Percentiles rank a stretch among this genome's conserved stretches.
Evolutionary conservation across 371 early-diverging fungal genomes (phyloP).

Genomic region (Hamiltosporidium magnivora): DNA sequence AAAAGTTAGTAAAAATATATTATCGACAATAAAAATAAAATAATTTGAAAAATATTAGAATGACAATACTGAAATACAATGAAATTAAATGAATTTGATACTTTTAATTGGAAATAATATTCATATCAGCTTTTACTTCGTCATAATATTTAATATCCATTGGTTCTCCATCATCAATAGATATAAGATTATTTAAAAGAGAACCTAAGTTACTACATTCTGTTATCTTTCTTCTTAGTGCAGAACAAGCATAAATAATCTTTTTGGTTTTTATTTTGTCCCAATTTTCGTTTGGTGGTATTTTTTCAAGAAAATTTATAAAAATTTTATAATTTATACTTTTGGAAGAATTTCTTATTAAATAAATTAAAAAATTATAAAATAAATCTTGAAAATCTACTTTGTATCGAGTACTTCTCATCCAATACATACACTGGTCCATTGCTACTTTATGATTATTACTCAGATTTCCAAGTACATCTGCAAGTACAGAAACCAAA

Average conservation of each 20-base stretch:
- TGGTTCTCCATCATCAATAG: conserved; percentile 30
- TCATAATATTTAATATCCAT: neutral
- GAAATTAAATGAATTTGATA: too few relatives aligned
- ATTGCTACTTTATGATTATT: conserved; percentile 14
- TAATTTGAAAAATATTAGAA: too few relatives aligned
- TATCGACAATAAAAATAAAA: too few relatives aligned
- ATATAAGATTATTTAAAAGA: conserved; percentile 8
- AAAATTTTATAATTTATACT: neutral
- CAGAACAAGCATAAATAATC: conserved; percentile 16
- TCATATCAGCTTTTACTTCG: too few relatives aligned
- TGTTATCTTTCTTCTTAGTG: conserved; percentile 11
- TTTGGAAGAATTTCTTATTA: conserved; percentile 1
- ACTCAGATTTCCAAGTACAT: conserved; percentile 4
- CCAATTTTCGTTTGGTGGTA: conserved; percentile 16
- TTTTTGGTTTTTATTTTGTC: conserved; percentile 17
- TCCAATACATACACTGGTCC: conserved; percentile 25
- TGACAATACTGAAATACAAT: too few relatives aligned
- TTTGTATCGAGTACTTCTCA: neutral
- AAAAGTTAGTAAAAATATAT: too few relatives aligned
- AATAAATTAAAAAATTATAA: conserved; percentile 22
- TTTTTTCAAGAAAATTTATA: conserved; percentile 11
- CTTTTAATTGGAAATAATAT: too few relatives aligned
- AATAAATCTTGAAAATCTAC: conserved; percentile 18
- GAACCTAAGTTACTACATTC: conserved; percentile 5
- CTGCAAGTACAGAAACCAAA: conserved; percentile 11